Evolutionary conservation across 1,284 basidiomycete species (phyloP).

Genomic region (Caloboletus inedulis): DNA sequence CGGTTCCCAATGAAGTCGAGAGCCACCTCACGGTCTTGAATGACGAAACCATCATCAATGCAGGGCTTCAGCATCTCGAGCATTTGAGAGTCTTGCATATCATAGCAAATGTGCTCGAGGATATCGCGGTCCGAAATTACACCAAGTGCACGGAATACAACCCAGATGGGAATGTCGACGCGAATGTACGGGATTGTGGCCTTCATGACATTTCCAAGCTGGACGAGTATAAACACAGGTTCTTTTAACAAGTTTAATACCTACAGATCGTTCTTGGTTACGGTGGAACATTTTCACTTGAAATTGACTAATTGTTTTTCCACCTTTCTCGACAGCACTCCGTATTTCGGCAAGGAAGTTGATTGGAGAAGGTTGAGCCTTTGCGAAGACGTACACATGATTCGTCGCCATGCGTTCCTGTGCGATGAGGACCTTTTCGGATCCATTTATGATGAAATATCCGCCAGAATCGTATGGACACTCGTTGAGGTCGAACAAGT

Average conservation of each 20-base stretch:
- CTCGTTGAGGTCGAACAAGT: conserved; percentile 90
- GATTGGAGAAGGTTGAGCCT: conserved; percentile 94
- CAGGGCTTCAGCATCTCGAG: conserved; percentile 98
- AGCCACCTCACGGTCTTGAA: conserved; percentile 95
- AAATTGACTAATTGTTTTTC: conserved; percentile 97
- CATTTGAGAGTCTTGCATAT: conserved; percentile 94
- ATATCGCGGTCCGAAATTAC: conserved; percentile 98
- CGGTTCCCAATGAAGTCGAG: conserved; percentile 98
- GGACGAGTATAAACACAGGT: conserved; percentile 5
- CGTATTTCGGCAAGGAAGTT: conserved; percentile 97
- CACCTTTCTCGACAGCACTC: conserved; percentile 96
- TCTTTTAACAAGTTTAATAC: conserved; percentile 29
- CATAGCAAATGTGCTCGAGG: conserved; percentile 97
- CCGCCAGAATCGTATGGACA: conserved; percentile 98
- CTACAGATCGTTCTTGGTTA: conserved; percentile 80
- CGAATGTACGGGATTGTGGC: conserved; percentile 98
- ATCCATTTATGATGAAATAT: conserved; percentile 99
- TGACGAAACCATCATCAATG: conserved; percentile 98
- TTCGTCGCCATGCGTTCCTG: conserved; percentile 99
- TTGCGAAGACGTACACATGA: conserved; percentile 99
- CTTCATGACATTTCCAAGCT: conserved; percentile 94
- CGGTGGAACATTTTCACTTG: conserved; percentile 97
- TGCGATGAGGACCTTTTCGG: conserved; percentile 98
- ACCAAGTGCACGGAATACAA: conserved; percentile 96
- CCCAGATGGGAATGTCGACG: conserved; percentile 98